Base-by-base conservation (phyloP, 1,139 yeast species). In the Suzukiozyma palmioleophila region DNA sequence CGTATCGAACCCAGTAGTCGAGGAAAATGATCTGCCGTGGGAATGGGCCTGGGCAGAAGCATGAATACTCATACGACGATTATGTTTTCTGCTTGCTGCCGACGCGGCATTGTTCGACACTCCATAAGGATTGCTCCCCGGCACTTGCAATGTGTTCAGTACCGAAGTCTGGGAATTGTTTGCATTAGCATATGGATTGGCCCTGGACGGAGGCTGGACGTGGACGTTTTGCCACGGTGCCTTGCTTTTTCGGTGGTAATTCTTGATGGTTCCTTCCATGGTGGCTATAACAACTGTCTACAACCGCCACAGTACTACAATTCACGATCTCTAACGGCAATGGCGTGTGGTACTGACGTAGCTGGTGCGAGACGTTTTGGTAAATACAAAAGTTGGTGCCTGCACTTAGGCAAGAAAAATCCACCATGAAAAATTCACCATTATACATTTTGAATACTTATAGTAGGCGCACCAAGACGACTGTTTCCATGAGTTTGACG, bases 401-500 rank as follows among this genome's bases (percentile, higher is more conserved):
- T 18, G 22, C 22, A 18, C 22, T 7, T 18, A 5, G 7, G 7
- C 22, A 18, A 18, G 22, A 18, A 18, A 18, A 18, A 18, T 18
- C 22, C 7, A 4, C 4, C 7, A 18, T 4, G 22, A 18, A 18
- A 18, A 18, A 18, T 18, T 18, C 22, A 18, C 7, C 22, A 18
- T 7, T 18, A 5, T 18, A 18, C 22, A 18, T 5, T 18, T 18
- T 18, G 22, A 18, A 7, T 18, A 18, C 4, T 18, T 18, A 18
- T 18, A 18, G 4, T 18, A 18, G 22, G 22, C 22, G 22, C 22
- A 18, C 22, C 22, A 18, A 18, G 7, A 18, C 22, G 22, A 18
- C 26, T n/a, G 21, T 30, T 33, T 29, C 26, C 22, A 88, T 88
- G 96, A 83, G 95, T 27, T 68, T 92, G 40, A 77, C 95, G 6